A percentile compares a stretch with the other conserved stretches of the same genome.
Evolutionary conservation across 2,329 filamentous ascomycete species (phyloP).

Genomic region (Ophiocordyceps sinensis): DNA sequence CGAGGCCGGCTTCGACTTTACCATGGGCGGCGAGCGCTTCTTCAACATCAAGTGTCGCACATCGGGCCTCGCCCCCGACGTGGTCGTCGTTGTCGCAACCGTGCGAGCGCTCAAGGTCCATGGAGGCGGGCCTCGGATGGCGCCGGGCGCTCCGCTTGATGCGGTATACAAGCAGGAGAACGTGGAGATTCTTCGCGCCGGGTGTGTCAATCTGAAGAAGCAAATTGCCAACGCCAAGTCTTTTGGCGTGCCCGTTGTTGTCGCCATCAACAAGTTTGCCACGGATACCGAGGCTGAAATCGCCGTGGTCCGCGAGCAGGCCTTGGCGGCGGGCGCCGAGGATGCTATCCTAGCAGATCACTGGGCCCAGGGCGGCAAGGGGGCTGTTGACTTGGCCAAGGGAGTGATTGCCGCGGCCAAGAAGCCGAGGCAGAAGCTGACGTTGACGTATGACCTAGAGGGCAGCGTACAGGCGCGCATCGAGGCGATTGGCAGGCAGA

Average conservation of each 20-base stretch:
- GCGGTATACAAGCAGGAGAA: slow-evolving; percentile 90
- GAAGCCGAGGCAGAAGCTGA: slow-evolving; percentile 57
- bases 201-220: slow-evolving; percentile 89
- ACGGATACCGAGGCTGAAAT: slow-evolving; percentile 92
- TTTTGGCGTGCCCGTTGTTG: slow-evolving; percentile 87
- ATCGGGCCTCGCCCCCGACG: slow-evolving; percentile 82
- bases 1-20: slow-evolving; percentile 97
- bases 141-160: slow-evolving; percentile 70
- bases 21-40: slow-evolving; percentile 98
- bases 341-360: slow-evolving; percentile 91
- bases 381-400: slow-evolving; percentile 77
- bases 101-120: slow-evolving; percentile 94
- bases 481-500: slow-evolving; percentile 74
- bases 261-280: slow-evolving; percentile 92
- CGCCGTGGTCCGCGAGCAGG: slow-evolving; percentile 75
- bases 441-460: slow-evolving; percentile 70
- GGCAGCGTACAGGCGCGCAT: slow-evolving; percentile 78
- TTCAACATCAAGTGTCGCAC: slow-evolving; percentile 99
- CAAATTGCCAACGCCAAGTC: slow-evolving; percentile 81
- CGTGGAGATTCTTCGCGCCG: slow-evolving; percentile 74
- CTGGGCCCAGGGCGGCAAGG: slow-evolving; percentile 89
- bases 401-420: slow-evolving; percentile 71
- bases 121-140: slow-evolving; percentile 87
- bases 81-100: slow-evolving; percentile 88
- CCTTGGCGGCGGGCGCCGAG: slow-evolving; percentile 80